Conservation (phyloP, 352 stramenopile genomes). For the Pythium pyrilobum region DNA sequence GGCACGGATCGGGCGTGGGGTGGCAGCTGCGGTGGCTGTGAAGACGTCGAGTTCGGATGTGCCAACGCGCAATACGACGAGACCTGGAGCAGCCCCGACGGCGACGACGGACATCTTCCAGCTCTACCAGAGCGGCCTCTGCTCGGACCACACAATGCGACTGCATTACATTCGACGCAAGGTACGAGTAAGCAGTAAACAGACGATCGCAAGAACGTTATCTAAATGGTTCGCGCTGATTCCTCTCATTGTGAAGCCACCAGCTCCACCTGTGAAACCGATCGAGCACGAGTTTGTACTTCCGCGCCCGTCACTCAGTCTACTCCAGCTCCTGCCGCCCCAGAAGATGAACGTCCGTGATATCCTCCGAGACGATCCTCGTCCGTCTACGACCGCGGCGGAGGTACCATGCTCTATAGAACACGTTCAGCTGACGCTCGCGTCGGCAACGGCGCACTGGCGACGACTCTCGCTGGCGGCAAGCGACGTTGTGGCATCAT, state of each 20-base stretch:
- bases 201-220: too few species aligned
- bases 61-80: too few species aligned
- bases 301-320: slow-evolving; percentile 30
- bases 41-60: not conserved
- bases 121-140: slow-evolving; percentile 58
- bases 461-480: slow-evolving; percentile 16
- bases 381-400: not conserved
- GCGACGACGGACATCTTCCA: slow-evolving; percentile 27
- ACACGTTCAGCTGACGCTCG: not conserved
- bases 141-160: slow-evolving; percentile 47
- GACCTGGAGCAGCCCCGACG: not conserved
- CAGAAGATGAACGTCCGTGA: slow-evolving; percentile 21
- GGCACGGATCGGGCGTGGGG: not conserved
- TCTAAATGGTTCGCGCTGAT: too few species aligned
- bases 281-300: slow-evolving; percentile 46
- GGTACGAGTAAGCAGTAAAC: slow-evolving; percentile 15
- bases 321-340: slow-evolving; percentile 33
- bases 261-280: slow-evolving; percentile 18
- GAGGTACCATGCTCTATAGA: not conserved
- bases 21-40: not conserved
- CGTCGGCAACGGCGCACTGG: not conserved
- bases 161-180: slow-evolving; percentile 45
- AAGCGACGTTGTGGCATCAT: slow-evolving; percentile 21
- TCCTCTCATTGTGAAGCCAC: not conserved
- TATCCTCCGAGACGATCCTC: too few species aligned